Evolutionary conservation across 306 rosid genomes (phyloP), one percentile per base, ranked within the genome.

Genomic region (Malus sieversii): DNA sequence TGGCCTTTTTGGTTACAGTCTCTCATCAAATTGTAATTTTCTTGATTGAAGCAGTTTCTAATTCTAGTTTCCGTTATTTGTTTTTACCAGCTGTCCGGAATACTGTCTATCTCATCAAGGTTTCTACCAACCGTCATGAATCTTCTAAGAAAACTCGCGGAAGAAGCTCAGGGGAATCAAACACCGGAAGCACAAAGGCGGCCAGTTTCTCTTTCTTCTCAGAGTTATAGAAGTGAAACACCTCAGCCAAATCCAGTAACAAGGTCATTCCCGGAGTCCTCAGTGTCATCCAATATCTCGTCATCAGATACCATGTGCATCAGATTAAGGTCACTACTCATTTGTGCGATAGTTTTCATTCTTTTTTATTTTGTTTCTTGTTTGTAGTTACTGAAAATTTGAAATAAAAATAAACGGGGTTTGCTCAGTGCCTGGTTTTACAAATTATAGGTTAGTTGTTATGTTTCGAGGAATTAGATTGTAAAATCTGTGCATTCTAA

Each of bases 61-160:
- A 80, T 5, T 63, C 70, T 48, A 42, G 60, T 66, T n/a, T 38
- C 65, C 75, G 27, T 5, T 82, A 1, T 51, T 48, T 75, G 35
- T 35, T 85, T 70, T 53, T 81, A 23, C 76, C 92, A 93, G 98
- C 79, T 93, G 25, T 77, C 93, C 32, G 97, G 96, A 70, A 70
- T 93, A 46, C 83, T 93, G 14, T 82, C 92, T 57, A 66, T 93
- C 72, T 87, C 90, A 57, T 68, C 97, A 0, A 90, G 72, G 86
- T 84, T 91, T 78, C 87, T 93, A 65, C 97, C 98, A 66, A 84
- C 94, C 14, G 51, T 90, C n/a, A 86, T 90, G 90, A 89, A 91
- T 88, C 88, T 93, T 75, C 74, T 93, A 66, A 86, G 78, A 80
- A 89, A 88, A 67, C 90, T 91, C 10, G 89, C 94, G 4, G 97